phyloP scores from a whole-genome alignment of 139 green algal genomes.

The Picochlorum sp. region DNA sequence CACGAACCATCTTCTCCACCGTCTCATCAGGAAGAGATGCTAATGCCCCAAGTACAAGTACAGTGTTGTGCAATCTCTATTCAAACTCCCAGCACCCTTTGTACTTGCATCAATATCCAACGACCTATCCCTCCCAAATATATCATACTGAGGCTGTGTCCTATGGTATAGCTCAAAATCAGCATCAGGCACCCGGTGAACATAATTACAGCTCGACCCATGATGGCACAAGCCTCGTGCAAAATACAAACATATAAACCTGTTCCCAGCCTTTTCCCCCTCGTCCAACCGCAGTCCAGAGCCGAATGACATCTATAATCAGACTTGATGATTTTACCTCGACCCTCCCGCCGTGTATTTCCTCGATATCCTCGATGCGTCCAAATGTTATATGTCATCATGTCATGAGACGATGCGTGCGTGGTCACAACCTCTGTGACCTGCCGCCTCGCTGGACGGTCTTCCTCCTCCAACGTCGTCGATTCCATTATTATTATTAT shows the following conservation, averaged over 20 bases:
- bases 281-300: conserved; percentile 46
- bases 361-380: conserved; percentile 15
- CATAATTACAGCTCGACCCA: conserved; percentile 48
- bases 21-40: conserved; percentile 35
- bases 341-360: conserved; percentile 9
- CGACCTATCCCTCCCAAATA: conserved; percentile 57
- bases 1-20: conserved; percentile 24
- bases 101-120: conserved; percentile 10
- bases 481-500: neutral
- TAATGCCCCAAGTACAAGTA: conserved; percentile 52
- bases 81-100: conserved; percentile 40
- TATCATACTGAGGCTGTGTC: conserved; percentile 42
- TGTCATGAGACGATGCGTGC: conserved; percentile 17
- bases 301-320: conserved; percentile 45
- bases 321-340: conserved; percentile 24
- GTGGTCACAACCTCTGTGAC: conserved; percentile 23
- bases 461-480: neutral
- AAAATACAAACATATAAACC: conserved; percentile 64
- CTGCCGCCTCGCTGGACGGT: neutral
- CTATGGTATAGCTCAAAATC: conserved; percentile 38
- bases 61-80: conserved; percentile 51
- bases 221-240: conserved; percentile 52
- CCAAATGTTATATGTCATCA: conserved; percentile 27
- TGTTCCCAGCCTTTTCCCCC: conserved; percentile 32
- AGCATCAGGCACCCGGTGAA: conserved; percentile 54